Evolutionary conservation across 2,329 filamentous ascomycete genomes (phyloP).

Genomic region (Clonostachys chloroleuca): DNA sequence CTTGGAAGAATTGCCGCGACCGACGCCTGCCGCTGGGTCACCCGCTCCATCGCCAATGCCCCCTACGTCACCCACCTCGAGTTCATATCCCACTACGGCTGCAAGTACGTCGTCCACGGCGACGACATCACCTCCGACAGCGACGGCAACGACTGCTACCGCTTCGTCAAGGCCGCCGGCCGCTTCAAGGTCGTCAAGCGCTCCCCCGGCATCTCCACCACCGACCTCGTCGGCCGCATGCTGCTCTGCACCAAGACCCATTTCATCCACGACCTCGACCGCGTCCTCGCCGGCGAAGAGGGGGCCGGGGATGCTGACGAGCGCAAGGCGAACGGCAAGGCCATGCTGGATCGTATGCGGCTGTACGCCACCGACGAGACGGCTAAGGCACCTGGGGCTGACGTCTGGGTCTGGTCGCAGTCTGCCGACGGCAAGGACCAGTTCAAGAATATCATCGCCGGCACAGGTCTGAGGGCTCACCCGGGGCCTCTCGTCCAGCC

Average conservation of each 20-base stretch:
- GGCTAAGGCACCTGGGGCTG: slow-evolving; percentile 71
- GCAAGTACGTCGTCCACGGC: slow-evolving; percentile 91
- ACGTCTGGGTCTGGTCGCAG: slow-evolving; percentile 80
- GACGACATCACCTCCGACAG: slow-evolving; percentile 97
- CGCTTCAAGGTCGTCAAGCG: slow-evolving; percentile 96
- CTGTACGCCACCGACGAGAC: slow-evolving; percentile 87
- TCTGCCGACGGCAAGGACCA: slow-evolving; percentile 45
- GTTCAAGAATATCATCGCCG: slow-evolving; percentile 66
- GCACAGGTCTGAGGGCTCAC: slow-evolving; percentile 53
- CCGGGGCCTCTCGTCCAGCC: slow-evolving; percentile 20
- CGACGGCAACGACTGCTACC: slow-evolving; percentile 92
- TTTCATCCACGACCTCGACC: slow-evolving; percentile 79
- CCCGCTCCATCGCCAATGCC: slow-evolving; percentile 74
- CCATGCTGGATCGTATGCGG: slow-evolving; percentile 72
- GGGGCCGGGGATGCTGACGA: slow-evolving; percentile 68
- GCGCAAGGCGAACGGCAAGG: slow-evolving; percentile 54
- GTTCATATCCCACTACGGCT: slow-evolving; percentile 95
- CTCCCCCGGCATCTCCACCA: slow-evolving; percentile 94
- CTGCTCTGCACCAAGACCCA: slow-evolving; percentile 91
- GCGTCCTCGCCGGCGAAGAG: slow-evolving; percentile 64
- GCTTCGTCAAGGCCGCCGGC: slow-evolving; percentile 90
- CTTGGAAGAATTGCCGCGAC: slow-evolving; percentile 71
- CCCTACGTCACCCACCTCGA: slow-evolving; percentile 92
- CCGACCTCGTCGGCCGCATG: slow-evolving; percentile 97
- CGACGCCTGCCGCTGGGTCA: slow-evolving; percentile 93